phyloP scores from a whole-genome alignment of 148 eudicot species.

The Suaeda aralocaspica region DNA sequence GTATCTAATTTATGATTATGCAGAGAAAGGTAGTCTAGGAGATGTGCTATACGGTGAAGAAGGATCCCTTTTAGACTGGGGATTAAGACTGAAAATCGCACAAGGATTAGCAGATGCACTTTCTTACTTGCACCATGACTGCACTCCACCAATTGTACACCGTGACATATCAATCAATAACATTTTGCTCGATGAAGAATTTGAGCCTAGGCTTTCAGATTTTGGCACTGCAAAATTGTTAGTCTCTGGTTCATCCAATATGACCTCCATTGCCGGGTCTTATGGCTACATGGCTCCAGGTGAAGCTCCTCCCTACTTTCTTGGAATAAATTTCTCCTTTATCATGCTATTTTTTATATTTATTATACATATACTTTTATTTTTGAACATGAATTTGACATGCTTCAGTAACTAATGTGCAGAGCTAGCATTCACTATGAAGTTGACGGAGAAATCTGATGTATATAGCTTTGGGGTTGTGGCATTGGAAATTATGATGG shows the following conservation, averaged over 20 bases:
- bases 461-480: conserved; percentile 70
- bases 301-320: conserved; percentile 12
- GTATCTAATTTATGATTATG: conserved; percentile 28
- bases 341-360: too few species aligned
- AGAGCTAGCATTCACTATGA: conserved; percentile 22
- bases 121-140: conserved; percentile 56
- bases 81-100: conserved; percentile 24
- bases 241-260: conserved; percentile 40
- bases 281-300: conserved; percentile 96
- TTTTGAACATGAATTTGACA: not conserved
- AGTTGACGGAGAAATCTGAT: conserved; percentile 49
- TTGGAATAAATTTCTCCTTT: not conserved
- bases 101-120: conserved; percentile 24
- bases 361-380: not conserved
- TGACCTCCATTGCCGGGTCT: conserved; percentile 67
- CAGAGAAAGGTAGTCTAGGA: conserved; percentile 34
- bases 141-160: conserved; percentile 68
- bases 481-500: conserved; percentile 63
- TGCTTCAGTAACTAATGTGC: conserved; percentile 4
- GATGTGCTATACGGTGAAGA: conserved; percentile 21
- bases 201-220: conserved; percentile 72
- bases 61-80: conserved; percentile 24
- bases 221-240: conserved; percentile 68
- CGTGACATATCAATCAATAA: conserved; percentile 71
- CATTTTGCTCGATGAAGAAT: conserved; percentile 51